Base-by-base conservation (phyloP, 1,139 yeast genomes). In the Wickerhamomyces sp. region DNA sequence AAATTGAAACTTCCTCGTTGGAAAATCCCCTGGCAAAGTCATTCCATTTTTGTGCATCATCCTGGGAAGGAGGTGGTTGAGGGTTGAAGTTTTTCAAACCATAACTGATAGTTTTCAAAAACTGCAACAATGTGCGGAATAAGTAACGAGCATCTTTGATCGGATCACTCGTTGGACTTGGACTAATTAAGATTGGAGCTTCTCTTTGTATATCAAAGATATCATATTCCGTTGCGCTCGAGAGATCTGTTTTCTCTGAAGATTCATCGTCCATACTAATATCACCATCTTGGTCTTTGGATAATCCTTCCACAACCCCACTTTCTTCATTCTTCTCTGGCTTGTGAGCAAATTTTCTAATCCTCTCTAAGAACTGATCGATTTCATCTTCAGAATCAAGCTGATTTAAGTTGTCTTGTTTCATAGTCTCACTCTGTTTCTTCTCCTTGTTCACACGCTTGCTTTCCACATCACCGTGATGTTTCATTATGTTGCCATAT, bases 71-170 rank as follows among this genome's bases (percentile, higher is more conserved):
- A 6, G 82, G 83, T 0, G 93, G 86, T 2, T 94, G 87, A 1
- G 97, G 96, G 59, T 91, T 93, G 62, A 96, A 90, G 47, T 83
- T 83, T 61, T 90, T 90, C 55, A 94, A 72, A 1, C 96, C 96
- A 65, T 85, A 89, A 57, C 93, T 84, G 39, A 91, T 88, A 0
- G 97, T 88, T 60, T 93, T 90, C 59, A 93, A 70, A 59, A 93
- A 94, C 7, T 93, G 85, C 84, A 94, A 80, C 46, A 94, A 71
- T 9, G 96, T 90, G 55, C 94, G 80, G 75, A 90, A 90, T 36
- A 93, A 69, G 57, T 87, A 88, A 44, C 94, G 78, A 1, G 96
- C 95, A 62, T 91, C 97, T 56, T 88, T 88, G 45, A 88, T 72
- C 29, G 90, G 85, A 55, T 85, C 93, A 18, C 81, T 73, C 27